Percentiles rank a stretch among this genome's conserved stretches.
Conservation (phyloP, 2,329 filamentous ascomycete genomes). For the Sclerotinia glacialis region DNA sequence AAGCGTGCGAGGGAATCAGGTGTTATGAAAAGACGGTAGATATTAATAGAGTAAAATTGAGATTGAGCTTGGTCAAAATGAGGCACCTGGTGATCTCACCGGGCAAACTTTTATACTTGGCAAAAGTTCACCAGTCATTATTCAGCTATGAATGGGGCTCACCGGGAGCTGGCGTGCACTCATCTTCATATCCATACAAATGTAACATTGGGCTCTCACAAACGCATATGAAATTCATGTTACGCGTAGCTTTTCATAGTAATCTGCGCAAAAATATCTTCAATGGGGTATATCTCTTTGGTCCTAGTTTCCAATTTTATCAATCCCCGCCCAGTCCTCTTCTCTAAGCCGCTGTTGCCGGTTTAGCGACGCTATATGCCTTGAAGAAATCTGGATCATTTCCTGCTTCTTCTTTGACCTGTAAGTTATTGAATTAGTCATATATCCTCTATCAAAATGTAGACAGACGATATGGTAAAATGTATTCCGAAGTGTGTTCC, state of each 20-base stretch:
- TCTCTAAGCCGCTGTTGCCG: conserved; percentile 17
- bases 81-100: too few relatives aligned
- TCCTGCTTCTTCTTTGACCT: conserved; percentile 93
- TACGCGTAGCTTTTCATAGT: neutral
- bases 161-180: neutral
- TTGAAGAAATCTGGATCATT: conserved; percentile 80
- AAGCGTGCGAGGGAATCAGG: too few relatives aligned
- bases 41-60: too few relatives aligned
- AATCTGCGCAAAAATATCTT: conserved; percentile 6
- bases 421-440: conserved; percentile 24
- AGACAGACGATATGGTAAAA: neutral
- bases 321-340: neutral
- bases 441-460: neutral
- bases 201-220: neutral
- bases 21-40: too few relatives aligned
- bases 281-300: conserved; percentile 19
- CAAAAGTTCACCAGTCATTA: neutral
- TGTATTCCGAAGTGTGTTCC: neutral
- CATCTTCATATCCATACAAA: neutral
- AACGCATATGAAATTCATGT: neutral
- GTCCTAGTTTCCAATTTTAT: neutral
- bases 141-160: neutral
- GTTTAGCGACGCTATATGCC: conserved; percentile 53
- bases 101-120: too few relatives aligned
- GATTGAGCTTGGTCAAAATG: too few relatives aligned